A percentile compares a stretch with the other conserved stretches of the same genome.
Conservation (phyloP, 78 protist genomes). For the Pigoraptor vietnamica region DNA sequence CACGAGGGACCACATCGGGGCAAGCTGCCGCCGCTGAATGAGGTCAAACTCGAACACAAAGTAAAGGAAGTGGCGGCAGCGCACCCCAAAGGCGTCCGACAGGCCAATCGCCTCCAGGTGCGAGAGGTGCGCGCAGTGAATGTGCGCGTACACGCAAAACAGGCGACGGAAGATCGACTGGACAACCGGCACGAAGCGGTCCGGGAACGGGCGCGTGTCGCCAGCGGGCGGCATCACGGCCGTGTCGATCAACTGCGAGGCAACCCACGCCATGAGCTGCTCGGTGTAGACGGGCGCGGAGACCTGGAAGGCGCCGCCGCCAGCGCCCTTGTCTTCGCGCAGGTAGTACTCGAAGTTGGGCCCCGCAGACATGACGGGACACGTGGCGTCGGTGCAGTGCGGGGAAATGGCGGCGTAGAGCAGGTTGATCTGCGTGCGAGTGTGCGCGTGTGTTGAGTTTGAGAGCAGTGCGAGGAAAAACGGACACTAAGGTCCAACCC, state of each 20-base stretch:
- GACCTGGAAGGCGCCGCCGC: not conserved
- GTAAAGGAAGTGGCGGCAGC: not conserved
- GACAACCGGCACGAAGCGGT: not conserved
- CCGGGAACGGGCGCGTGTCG: not conserved
- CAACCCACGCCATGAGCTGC: not conserved
- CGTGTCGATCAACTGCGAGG: not conserved
- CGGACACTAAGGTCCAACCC: too few species aligned
- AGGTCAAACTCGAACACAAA: not conserved
- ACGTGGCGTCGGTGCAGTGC: not conserved
- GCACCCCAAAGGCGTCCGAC: not conserved
- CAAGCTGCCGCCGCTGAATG: not conserved
- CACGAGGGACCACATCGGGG: not conserved
- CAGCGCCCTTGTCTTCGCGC: not conserved
- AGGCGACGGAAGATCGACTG: not conserved
- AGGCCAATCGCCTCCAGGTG: not conserved
- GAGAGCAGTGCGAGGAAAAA: too few species aligned
- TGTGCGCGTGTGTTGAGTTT: too few species aligned
- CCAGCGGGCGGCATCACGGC: not conserved
- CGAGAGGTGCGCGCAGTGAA: not conserved
- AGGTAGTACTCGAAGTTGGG: not conserved
- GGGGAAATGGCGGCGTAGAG: not conserved
- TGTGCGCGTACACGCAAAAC: not conserved
- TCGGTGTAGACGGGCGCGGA: not conserved
- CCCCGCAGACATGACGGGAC: not conserved
- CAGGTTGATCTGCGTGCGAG: not conserved